A percentile compares a stretch with the other conserved stretches of the same genome.
Evolutionary conservation across 768 basidiomycete species (phyloP).

Genomic region (Mycena pura): DNA sequence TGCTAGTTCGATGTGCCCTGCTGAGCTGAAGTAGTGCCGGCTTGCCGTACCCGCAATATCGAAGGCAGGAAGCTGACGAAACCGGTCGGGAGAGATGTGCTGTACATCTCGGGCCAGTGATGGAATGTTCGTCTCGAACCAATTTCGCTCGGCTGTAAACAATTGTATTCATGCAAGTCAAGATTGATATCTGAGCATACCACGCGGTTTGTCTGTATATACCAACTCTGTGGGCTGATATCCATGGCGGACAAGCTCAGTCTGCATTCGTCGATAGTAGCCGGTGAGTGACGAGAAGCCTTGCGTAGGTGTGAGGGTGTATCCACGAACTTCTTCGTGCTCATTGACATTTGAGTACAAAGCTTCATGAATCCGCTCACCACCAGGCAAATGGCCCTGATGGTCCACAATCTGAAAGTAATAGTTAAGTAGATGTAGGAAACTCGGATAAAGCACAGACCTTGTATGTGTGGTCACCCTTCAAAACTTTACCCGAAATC

Average conservation of each 20-base stretch:
- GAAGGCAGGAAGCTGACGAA: conserved; percentile 8
- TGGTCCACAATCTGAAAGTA: conserved; percentile 18
- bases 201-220: conserved; percentile 26
- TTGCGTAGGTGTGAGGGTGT: conserved; percentile 18
- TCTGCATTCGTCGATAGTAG: conserved; percentile 10
- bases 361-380: conserved; percentile 21
- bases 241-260: conserved; percentile 15
- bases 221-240: conserved; percentile 11
- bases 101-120: conserved; percentile 18
- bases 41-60: not conserved
- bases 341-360: conserved; percentile 19
- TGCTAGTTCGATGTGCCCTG: not conserved
- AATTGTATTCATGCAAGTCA: not conserved
- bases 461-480: conserved; percentile 27
- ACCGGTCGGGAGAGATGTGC: conserved; percentile 19
- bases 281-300: conserved; percentile 12
- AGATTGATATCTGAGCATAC: conserved; percentile 6
- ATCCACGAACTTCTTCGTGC: conserved; percentile 20
- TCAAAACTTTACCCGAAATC: conserved; percentile 12
- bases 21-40: not conserved
- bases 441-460: too few species aligned
- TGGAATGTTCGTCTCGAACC: conserved; percentile 13
- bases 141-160: conserved; percentile 17
- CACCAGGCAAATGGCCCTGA: conserved; percentile 23
- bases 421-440: not conserved